Percentiles rank a stretch among this genome's conserved stretches.
Conservation (phyloP, 1,284 basidiomycete species). For the Ustilago vetiveriae region DNA sequence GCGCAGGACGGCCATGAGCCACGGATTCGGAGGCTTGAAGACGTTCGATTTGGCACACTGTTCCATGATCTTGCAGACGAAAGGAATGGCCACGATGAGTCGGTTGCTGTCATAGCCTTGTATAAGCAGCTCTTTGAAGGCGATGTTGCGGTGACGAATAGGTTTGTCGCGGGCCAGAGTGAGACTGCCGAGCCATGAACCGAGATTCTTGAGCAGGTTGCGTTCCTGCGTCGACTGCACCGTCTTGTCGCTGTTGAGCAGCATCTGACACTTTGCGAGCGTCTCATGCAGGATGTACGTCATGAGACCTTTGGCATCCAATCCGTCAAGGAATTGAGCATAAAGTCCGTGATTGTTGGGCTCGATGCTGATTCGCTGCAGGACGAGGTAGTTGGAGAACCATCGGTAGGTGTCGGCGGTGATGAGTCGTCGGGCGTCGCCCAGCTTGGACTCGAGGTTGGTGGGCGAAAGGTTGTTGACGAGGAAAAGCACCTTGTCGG, state of each 20-base stretch:
- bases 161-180: slow-evolving; percentile 91
- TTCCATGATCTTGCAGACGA: slow-evolving; percentile 96
- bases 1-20: slow-evolving; percentile 93
- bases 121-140: slow-evolving; percentile 93
- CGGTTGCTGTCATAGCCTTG: slow-evolving; percentile 94
- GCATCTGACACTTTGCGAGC: slow-evolving; percentile 77
- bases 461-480: slow-evolving; percentile 96
- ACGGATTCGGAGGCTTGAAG: slow-evolving; percentile 96
- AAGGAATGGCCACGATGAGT: slow-evolving; percentile 93
- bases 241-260: slow-evolving; percentile 93
- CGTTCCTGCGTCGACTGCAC: slow-evolving; percentile 84
- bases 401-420: slow-evolving; percentile 72
- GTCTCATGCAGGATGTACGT: slow-evolving; percentile 89
- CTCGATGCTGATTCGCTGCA: slow-evolving; percentile 93
- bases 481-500: slow-evolving; percentile 95
- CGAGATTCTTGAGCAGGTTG: slow-evolving; percentile 89
- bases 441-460: slow-evolving; percentile 81
- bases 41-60: slow-evolving; percentile 88
- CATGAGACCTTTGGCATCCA: slow-evolving; percentile 68
- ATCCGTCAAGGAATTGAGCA: slow-evolving; percentile 86
- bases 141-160: slow-evolving; percentile 90
- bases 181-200: slow-evolving; percentile 91
- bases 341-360: slow-evolving; percentile 97
- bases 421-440: slow-evolving; percentile 53
- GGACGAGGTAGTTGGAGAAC: slow-evolving; percentile 97